Base-by-base conservation (phyloP, 768 basidiomycete species). In the Kwoniella heveanensis region DNA sequence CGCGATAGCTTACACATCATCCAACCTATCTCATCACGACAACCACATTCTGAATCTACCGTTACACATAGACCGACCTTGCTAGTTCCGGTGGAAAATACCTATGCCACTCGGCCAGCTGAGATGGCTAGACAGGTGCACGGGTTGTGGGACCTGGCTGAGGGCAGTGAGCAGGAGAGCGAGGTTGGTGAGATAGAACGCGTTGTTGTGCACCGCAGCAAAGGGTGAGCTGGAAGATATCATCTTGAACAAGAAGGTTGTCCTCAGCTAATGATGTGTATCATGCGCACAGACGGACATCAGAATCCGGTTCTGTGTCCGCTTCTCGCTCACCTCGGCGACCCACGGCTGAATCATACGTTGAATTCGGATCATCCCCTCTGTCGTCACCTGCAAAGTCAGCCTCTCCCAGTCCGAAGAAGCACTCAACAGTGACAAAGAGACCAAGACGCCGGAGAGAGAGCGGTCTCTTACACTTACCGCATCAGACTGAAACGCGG, bases 81-180 rank as follows among this genome's bases (percentile, higher is more conserved):
- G 26, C 24, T 53, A n/a, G n/a, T 22, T 25, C 19, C 29, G 2
- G 39, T 60, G 15, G 57, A 59, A 9, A 68, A 58, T 32, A 59
- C 62, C 2, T 64, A 59, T 48, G 57, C 66, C 19, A 64, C 61
- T 26, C 39, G 58, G 53, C 66, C 66, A 19, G 66, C 66, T 1
- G 62, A 53, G n/a, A 30, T 37, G 19, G 62, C 49, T 27, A 44
- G 46, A 15, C 52, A 51, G 27, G 39, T 46, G 25, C 60, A 58
- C 30, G 51, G 54, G 9, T 46, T 69, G 24, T 60, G 67, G 26
- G 50, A 37, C 22, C 29, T 67, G 26, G 36, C 51, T 12, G 71
- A 72, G 49, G 65, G 62, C 6, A 52, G 60, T 25, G 71, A 69
- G 29, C 39, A 39, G 29, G 70, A 50, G 49, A 51, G 54, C 26